A percentile compares a stretch with the other conserved stretches of the same genome.
Evolutionary conservation across 108 stramenopile species (phyloP).

Genomic region (Skeletonema menzelii): DNA sequence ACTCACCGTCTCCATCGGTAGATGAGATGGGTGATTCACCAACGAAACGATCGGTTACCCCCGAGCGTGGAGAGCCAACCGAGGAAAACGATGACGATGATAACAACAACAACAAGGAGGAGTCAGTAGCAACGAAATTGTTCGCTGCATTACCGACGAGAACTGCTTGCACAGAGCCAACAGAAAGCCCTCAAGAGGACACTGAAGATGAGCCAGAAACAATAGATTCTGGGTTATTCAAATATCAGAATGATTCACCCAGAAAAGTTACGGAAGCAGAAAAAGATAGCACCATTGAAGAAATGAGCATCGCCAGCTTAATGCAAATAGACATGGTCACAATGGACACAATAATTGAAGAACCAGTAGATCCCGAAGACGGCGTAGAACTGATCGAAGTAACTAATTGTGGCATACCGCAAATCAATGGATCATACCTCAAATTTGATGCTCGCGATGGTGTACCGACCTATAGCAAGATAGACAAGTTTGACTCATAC

Average conservation of each 20-base stretch:
- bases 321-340: not conserved
- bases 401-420: not conserved
- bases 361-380: constrained; percentile 1
- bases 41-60: not conserved
- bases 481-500: constrained; percentile 7
- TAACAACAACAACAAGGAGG: not conserved
- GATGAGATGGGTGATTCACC: not conserved
- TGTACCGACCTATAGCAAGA: constrained; percentile 9
- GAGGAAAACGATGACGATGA: not conserved
- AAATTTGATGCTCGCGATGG: constrained; percentile 14
- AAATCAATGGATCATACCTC: constrained; percentile 14
- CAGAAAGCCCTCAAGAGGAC: not conserved
- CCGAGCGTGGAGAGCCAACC: not conserved
- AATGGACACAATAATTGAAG: not conserved
- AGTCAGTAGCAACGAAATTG: not conserved
- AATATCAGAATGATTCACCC: not conserved
- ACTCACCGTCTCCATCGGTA: not conserved
- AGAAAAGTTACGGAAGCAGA: not conserved
- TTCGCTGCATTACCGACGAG: not conserved
- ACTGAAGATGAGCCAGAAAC: not conserved
- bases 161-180: not conserved
- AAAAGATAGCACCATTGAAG: not conserved
- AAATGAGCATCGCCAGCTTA: not conserved
- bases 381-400: not conserved
- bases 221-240: not conserved